These are phyloP conservation scores for Lichtheimia hyalospora DNA, from an alignment of 371 early-diverging fungal species.

Conservation along the genomic window DNA sequence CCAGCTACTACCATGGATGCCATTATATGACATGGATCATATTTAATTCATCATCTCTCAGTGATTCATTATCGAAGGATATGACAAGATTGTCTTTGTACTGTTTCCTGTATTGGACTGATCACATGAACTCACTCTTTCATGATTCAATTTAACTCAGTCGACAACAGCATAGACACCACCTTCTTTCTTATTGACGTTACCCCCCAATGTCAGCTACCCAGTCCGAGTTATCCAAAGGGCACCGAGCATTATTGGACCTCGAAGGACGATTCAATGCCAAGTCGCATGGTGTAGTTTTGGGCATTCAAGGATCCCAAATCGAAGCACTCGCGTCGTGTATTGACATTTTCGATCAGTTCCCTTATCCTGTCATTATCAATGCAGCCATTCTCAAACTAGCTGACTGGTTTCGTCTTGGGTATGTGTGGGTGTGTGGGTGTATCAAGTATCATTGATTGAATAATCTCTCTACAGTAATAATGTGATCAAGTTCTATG, in stretches of 20 bases:
- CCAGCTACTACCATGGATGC: too few relatives aligned
- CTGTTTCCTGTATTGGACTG: too few relatives aligned
- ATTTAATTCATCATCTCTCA: too few relatives aligned
- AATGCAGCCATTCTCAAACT: slow-evolving; percentile 59
- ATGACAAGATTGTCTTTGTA: too few relatives aligned
- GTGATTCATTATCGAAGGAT: too few relatives aligned
- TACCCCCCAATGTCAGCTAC: slow-evolving; percentile 1
- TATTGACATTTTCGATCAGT: slow-evolving; percentile 51
- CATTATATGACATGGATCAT: too few relatives aligned
- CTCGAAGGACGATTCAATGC: slow-evolving; percentile 39
- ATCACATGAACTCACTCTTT: too few relatives aligned
- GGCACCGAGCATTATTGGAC: slow-evolving; percentile 39
- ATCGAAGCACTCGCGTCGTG: slow-evolving; percentile 55
- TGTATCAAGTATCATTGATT: too few relatives aligned
- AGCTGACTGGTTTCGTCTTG: slow-evolving; percentile 57
- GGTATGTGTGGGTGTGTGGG: slow-evolving; percentile 23
- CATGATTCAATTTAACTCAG: too few relatives aligned
- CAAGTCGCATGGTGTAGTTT: slow-evolving; percentile 33
- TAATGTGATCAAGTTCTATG: slow-evolving; percentile 51
- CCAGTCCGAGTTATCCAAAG: slow-evolving; percentile 18
- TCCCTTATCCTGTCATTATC: slow-evolving; percentile 56
- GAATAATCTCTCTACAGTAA: slow-evolving; percentile 30
- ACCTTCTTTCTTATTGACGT: too few relatives aligned
- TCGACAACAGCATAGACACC: too few relatives aligned
- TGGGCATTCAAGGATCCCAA: slow-evolving; percentile 44